These are phyloP conservation scores for Ceratobasidium sp. DNA, from an alignment of 1,284 basidiomycete species.

Conservation along the genomic window DNA sequence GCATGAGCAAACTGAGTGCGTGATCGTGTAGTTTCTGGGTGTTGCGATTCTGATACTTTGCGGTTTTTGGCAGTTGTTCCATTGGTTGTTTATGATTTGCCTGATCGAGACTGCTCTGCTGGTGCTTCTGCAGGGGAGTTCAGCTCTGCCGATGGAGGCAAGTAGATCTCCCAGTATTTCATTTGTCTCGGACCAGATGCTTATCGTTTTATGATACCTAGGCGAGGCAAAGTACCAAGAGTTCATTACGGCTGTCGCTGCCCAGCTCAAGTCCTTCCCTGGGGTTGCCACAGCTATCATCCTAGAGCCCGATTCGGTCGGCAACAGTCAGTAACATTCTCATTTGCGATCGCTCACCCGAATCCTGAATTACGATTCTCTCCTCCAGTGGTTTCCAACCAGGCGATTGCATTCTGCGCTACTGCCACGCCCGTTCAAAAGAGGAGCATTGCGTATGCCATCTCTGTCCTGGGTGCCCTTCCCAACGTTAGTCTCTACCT, in stretches of 20 bases:
- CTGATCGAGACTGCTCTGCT: constrained; percentile 21
- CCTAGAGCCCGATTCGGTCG: constrained; percentile 24
- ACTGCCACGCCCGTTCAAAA: constrained; percentile 26
- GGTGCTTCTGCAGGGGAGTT: constrained; percentile 36
- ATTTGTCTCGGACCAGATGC: neutral
- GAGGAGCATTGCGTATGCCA: constrained; percentile 19
- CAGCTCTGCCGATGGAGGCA: constrained; percentile 27
- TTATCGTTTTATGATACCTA: neutral
- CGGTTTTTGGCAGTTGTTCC: neutral
- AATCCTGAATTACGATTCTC: neutral
- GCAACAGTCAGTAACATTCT: constrained; percentile 17
- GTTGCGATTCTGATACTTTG: neutral
- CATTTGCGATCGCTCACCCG: neutral
- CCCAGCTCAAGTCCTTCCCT: constrained; percentile 16
- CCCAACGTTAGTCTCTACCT: constrained; percentile 26
- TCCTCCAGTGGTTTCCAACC: constrained; percentile 17
- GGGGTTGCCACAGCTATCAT: neutral
- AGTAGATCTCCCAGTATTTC: neutral
- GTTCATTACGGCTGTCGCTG: constrained; percentile 2
- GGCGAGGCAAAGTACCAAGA: constrained; percentile 38
- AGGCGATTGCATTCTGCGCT: constrained; percentile 26
- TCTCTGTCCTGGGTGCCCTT: constrained; percentile 14
- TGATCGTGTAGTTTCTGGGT: neutral
- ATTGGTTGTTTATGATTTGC: constrained; percentile 25
- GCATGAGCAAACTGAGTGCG: constrained; percentile 16